These are phyloP conservation scores for Volvox reticuliferus DNA, from an alignment of 139 green algal species.

Conservation along the genomic window DNA sequence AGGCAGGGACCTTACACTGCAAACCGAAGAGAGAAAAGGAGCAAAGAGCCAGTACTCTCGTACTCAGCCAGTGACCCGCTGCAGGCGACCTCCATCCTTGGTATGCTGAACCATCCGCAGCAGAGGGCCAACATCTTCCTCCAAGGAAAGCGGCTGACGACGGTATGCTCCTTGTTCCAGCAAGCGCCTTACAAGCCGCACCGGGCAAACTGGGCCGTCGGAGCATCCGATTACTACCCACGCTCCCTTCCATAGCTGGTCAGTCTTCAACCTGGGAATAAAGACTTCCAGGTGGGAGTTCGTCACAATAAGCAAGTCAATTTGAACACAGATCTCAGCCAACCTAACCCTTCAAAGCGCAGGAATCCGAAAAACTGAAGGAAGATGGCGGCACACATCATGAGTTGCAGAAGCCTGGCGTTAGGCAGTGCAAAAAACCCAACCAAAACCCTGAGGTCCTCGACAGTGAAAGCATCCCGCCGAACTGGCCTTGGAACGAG, in stretches of 20 bases:
- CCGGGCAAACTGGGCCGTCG: background rate
- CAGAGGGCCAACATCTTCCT: background rate
- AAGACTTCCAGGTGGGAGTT: background rate
- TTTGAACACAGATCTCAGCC: background rate
- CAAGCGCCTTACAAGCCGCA: background rate
- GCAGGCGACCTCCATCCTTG: background rate
- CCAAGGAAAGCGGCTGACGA: background rate
- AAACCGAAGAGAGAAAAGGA: slow-evolving; percentile 21
- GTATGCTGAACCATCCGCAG: background rate
- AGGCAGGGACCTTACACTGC: slow-evolving; percentile 32
- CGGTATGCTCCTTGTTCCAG: background rate
- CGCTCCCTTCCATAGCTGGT: background rate
- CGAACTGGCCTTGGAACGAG: background rate
- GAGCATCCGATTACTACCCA: background rate
- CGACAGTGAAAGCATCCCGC: background rate
- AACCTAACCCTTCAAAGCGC: background rate
- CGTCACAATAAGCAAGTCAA: background rate
- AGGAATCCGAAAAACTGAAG: slow-evolving; percentile 9
- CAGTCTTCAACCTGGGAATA: slow-evolving; percentile 10
- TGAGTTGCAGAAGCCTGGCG: background rate
- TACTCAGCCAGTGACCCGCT: background rate
- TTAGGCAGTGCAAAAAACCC: background rate
- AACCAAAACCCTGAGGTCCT: background rate
- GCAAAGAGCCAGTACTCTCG: background rate
- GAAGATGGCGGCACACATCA: background rate